Evolutionary conservation across 2,329 filamentous ascomycete genomes (phyloP), one percentile per base, ranked within the genome.

Genomic region (Penicillium sp.): DNA sequence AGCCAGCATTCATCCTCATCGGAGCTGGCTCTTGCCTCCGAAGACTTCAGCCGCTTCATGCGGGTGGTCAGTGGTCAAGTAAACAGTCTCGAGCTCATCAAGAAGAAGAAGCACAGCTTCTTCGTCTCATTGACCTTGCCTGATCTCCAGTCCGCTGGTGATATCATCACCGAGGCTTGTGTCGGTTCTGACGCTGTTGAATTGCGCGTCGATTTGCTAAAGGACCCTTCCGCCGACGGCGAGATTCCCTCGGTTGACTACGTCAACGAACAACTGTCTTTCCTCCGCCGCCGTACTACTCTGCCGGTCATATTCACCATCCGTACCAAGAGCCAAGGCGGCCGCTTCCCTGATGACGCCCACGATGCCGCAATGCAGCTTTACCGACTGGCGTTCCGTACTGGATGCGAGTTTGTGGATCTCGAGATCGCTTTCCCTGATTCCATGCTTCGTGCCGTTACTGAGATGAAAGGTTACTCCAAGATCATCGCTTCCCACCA

Each of bases 401-500:
- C 93, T 68, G 92, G 89, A 8, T 83, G 91, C 36, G 93, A 99
- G 66, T 99, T 95, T 65, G 79, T 99, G 19, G 93, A 99, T 67
- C 75, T 97, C 7, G 93, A 99, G 69, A 87, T 97, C 71, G 87
- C 88, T 0, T 86, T 91, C 69, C 86, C 90, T 0, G 83, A 89
- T 42, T 75, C 83, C n/a, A 76, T 95, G 29, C 78, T 96, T 27
- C 80, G 85, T 38, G 75, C 80, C 12, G 78, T 95, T 3, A 78
- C 81, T 0, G 81, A 85, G 46, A 81, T 77, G 55, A 87, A 88
- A 67, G 84, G 86, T 2, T 78, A 80, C 56, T 89, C 89, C 1
- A 86, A 84, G 54, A 88, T 99, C 64, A 95, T 99, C 61, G 90
- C 92, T 8, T 99, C 93, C 0, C 92, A 99, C 67, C 93, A 99